Conservation (phyloP, 768 basidiomycete genomes). For the Saitozyma sp. region DNA sequence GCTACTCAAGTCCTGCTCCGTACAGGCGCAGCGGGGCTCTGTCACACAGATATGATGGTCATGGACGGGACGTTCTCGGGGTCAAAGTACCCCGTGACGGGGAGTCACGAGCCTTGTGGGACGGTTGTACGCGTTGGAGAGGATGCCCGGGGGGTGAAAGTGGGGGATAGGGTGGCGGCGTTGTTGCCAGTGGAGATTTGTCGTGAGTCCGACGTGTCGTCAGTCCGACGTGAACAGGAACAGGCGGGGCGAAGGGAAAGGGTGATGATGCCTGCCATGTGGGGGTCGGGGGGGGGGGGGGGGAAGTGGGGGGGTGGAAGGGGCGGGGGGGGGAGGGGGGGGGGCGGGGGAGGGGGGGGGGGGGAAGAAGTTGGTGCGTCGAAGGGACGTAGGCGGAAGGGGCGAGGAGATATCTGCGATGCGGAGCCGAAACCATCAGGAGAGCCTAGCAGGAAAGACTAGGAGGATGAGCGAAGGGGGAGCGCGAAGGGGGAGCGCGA, state of each 20-base stretch:
- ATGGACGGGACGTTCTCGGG: not conserved
- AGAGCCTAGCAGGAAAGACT: too few species aligned
- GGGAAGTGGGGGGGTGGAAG: too few species aligned
- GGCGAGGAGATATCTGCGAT: too few species aligned
- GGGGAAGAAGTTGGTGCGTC: too few species aligned
- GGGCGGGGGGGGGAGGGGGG: too few species aligned
- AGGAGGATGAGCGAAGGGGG: too few species aligned
- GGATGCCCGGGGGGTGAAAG: not conserved
- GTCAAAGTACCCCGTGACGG: slow-evolving; percentile 10
- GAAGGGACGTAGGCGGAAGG: too few species aligned
- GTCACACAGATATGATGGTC: slow-evolving; percentile 20
- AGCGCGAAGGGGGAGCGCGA: too few species aligned
- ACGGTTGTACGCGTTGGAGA: slow-evolving; percentile 11
- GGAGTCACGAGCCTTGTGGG: slow-evolving; percentile 26
- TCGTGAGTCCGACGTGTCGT: slow-evolving; percentile 7
- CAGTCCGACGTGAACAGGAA: not conserved
- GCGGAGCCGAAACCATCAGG: too few species aligned
- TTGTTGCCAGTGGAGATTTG: slow-evolving; percentile 7
- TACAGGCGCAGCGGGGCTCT: slow-evolving; percentile 23
- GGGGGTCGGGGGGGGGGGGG: too few species aligned
- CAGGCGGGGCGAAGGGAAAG: not conserved
- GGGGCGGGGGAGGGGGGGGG: too few species aligned
- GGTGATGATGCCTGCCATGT: too few species aligned
- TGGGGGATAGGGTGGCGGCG: slow-evolving; percentile 6
- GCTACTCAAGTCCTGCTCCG: slow-evolving; percentile 16